Conservation (phyloP, 176 grass and related monocot species). For the Microstegium vimineum region DNA sequence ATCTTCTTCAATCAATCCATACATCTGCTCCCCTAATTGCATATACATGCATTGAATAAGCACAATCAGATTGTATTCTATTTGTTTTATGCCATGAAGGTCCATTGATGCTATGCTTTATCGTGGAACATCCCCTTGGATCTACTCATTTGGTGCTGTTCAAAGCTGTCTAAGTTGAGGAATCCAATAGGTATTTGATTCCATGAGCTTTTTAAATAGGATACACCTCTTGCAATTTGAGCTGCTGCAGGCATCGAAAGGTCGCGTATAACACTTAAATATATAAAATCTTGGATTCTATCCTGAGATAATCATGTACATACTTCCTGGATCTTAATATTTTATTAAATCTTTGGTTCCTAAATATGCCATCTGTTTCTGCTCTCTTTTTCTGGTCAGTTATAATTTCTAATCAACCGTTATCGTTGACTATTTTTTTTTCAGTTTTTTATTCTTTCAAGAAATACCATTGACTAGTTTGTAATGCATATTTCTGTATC, state of each 20-base stretch:
- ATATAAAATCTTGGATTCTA: conserved; percentile 9
- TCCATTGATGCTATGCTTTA: conserved; percentile 30
- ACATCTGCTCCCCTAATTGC: conserved; percentile 3
- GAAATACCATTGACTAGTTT: too few relatives aligned
- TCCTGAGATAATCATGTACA: not conserved
- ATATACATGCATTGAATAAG: not conserved
- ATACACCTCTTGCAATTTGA: conserved; percentile 4
- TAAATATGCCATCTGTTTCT: not conserved
- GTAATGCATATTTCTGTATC: too few relatives aligned
- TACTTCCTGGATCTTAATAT: not conserved
- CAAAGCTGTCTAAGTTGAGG: conserved; percentile 14
- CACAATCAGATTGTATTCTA: conserved; percentile 11
- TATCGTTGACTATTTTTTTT: not conserved
- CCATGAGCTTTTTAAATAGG: conserved; percentile 25
- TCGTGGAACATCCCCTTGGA: conserved; percentile 47
- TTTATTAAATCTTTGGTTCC: not conserved
- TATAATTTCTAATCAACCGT: not conserved
- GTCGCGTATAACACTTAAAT: conserved; percentile 38
- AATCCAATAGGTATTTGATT: conserved; percentile 40
- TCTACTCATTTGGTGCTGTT: conserved; percentile 47
- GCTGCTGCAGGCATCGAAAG: conserved; percentile 27
- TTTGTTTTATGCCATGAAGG: conserved; percentile 16
- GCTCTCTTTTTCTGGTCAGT: not conserved
- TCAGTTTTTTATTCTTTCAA: too few relatives aligned
- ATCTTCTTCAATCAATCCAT: conserved; percentile 19